phyloP scores from a whole-genome alignment of 768 basidiomycete genomes.

The Cystofilobasidium capitatum region DNA sequence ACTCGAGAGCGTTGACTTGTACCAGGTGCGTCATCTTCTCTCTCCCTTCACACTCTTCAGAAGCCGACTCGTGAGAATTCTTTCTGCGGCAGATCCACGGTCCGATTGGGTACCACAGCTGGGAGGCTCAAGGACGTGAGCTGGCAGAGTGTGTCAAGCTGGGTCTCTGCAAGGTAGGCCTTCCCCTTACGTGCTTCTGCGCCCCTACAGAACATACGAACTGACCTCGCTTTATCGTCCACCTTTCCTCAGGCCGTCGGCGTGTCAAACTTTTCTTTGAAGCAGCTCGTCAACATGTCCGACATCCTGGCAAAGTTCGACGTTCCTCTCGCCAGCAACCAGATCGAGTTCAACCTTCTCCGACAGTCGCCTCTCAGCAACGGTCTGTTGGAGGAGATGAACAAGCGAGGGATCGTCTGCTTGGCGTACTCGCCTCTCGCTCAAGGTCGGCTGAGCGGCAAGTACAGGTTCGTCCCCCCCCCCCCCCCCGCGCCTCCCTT shows the following conservation, averaged over 20 bases:
- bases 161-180: slow-evolving; percentile 33
- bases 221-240: neutral
- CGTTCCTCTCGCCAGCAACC: slow-evolving; percentile 38
- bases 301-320: slow-evolving; percentile 32
- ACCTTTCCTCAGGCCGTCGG: neutral
- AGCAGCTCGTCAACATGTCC: slow-evolving; percentile 30
- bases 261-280: slow-evolving; percentile 3
- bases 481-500: slow-evolving; percentile 33
- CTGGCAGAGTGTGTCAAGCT: slow-evolving; percentile 36
- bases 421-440: slow-evolving; percentile 39
- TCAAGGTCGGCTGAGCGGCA: slow-evolving; percentile 39
- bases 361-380: slow-evolving; percentile 34
- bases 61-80: neutral
- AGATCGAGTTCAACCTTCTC: slow-evolving; percentile 38
- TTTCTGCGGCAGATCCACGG: slow-evolving; percentile 31
- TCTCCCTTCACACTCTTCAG: neutral
- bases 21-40: slow-evolving; percentile 30
- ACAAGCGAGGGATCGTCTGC: slow-evolving; percentile 35
- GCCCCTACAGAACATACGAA: neutral
- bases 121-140: slow-evolving; percentile 32
- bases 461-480: slow-evolving; percentile 37
- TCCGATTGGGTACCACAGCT: slow-evolving; percentile 31
- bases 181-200: neutral
- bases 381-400: slow-evolving; percentile 37
- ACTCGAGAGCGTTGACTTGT: slow-evolving; percentile 34